Conservation (phyloP, 306 rosid genomes). For the Fagus sylvatica region DNA sequence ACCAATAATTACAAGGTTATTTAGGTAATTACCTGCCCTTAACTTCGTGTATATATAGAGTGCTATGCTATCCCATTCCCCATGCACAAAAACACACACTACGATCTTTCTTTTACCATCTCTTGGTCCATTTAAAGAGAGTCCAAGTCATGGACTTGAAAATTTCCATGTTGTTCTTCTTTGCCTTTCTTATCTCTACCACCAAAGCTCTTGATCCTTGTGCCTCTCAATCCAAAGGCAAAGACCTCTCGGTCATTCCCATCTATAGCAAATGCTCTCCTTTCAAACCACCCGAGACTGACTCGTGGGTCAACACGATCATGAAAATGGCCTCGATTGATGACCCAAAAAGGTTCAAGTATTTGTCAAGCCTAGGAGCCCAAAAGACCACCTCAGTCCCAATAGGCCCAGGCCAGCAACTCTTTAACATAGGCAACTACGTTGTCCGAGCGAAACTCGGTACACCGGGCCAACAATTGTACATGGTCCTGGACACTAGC, state of each 20-base stretch:
- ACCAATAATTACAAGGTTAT: slow-evolving; percentile 26
- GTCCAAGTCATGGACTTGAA: slow-evolving; percentile 49
- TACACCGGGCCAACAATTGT: slow-evolving; percentile 70
- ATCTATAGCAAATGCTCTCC: slow-evolving; percentile 88
- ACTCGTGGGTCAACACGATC: slow-evolving; percentile 56
- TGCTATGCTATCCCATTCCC: slow-evolving; percentile 18
- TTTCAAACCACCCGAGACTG: slow-evolving; percentile 55
- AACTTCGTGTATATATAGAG: background rate
- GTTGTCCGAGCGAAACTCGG: slow-evolving; percentile 71
- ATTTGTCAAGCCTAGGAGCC: slow-evolving; percentile 51
- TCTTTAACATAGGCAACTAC: slow-evolving; percentile 70
- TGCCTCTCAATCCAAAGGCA: slow-evolving; percentile 40
- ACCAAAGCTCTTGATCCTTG: slow-evolving; percentile 55
- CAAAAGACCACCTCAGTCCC: slow-evolving; percentile 51
- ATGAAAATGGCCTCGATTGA: slow-evolving; percentile 67
- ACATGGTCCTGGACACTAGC: slow-evolving; percentile 88
- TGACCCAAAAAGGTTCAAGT: slow-evolving; percentile 63
- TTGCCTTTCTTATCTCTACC: slow-evolving; percentile 21
- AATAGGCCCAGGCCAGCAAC: slow-evolving; percentile 75
- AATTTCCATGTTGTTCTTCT: slow-evolving; percentile 26
- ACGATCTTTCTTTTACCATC: background rate
- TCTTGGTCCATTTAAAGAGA: background rate
- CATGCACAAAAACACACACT: slow-evolving; percentile 16
- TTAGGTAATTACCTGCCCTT: slow-evolving; percentile 20
- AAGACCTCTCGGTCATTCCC: slow-evolving; percentile 68